Base-by-base conservation (phyloP, 345 rosid genomes). In the Schrenkiella parvula region DNA sequence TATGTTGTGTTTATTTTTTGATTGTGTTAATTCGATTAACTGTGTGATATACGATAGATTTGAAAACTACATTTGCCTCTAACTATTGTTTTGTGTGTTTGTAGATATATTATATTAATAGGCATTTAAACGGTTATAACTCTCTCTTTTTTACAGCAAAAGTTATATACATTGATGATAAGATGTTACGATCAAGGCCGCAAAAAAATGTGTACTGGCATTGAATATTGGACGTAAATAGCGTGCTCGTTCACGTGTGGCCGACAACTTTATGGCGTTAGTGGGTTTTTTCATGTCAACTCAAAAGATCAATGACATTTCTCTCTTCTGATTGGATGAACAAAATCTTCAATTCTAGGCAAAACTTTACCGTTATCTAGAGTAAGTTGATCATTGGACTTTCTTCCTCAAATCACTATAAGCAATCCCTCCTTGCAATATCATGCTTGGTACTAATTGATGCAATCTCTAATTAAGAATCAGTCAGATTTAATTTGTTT, bases 241-340 rank as follows among this genome's bases (percentile, higher is more conserved):
- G 32, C 68, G 13, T 71, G 18, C 53, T 32, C 34, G 51, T 50
- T 60, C 46, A 61, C 57, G 66, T 57, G 57, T 70, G 12, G 37
- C 48, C 74, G 66, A 47, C 74, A 70, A 23, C 48, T 70, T 70
- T 4, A 46, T 37, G 37, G 46, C 44, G 5, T 14, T 38, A 7
- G 35, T 18, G 25, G 11, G 1, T 6, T 23, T 31, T 58, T 23
- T 46, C 3, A 23, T 23, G 64, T 68, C 28, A 67, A 57, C 46
- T 32, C 23, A 43, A 53, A 26, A 32, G n/a, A 68, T 54, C 64
- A 56, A 44, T 13, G 14, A 22, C 41, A 43, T 43, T 43, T 26
- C 12, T 26, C 1, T 28, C 53, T 54, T 14, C 22, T 21, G 63
- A 54, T 68, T 68, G 41, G 42, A 39, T 28, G 53, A 19, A 54